Conservation (phyloP, 1,284 basidiomycete genomes). For the Vanrija sp. region DNA sequence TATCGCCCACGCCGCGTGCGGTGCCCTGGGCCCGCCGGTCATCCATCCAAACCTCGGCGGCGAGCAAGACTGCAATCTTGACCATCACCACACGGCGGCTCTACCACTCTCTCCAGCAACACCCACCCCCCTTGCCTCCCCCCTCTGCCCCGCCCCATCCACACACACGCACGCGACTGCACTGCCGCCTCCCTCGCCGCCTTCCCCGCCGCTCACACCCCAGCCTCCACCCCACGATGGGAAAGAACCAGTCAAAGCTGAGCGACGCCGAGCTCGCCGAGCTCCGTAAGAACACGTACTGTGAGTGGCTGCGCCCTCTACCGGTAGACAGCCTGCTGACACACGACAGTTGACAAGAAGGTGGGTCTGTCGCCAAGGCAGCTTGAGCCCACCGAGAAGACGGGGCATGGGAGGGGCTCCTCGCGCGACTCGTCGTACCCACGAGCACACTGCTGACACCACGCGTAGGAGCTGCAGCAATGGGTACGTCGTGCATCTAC, state of each 20-base stretch:
- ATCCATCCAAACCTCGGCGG: too few species aligned
- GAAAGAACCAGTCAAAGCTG: slow-evolving; percentile 95
- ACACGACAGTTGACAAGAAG: slow-evolving; percentile 86
- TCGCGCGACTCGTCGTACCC: not conserved
- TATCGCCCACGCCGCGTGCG: too few species aligned
- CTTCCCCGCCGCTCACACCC: not conserved
- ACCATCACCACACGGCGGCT: not conserved
- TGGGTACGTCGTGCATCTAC: slow-evolving; percentile 55
- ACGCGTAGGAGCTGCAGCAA: slow-evolving; percentile 79
- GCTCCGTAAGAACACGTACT: slow-evolving; percentile 98
- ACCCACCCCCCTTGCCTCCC: too few species aligned
- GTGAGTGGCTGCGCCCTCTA: slow-evolving; percentile 55
- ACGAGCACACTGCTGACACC: slow-evolving; percentile 7
- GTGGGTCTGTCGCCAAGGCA: slow-evolving; percentile 16
- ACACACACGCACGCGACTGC: too few species aligned
- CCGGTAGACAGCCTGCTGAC: not conserved
- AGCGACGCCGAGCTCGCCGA: slow-evolving; percentile 91
- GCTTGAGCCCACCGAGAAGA: too few species aligned
- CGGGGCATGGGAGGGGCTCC: too few species aligned
- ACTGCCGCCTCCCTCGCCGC: not conserved
- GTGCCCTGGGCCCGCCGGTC: too few species aligned
- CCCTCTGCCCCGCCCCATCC: not conserved
- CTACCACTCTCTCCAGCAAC: too few species aligned
- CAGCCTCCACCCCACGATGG: slow-evolving; percentile 53
- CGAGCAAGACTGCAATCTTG: too few species aligned